Conservation (phyloP, 257 asterid species). For the Lithospermum erythrorhizon region DNA sequence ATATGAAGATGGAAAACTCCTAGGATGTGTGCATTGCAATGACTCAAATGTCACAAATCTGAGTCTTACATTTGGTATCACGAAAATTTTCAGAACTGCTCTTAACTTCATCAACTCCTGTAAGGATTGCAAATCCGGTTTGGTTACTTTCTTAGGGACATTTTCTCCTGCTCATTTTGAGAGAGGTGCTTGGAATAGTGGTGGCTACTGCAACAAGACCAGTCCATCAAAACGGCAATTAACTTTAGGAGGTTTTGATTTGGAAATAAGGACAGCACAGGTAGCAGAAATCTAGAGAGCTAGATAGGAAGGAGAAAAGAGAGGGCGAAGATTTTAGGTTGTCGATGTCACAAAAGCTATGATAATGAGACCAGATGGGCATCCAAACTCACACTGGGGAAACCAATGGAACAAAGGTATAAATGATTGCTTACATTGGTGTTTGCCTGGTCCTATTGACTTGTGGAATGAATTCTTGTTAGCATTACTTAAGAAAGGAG, state of each 20-base stretch:
- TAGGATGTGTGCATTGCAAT: constrained; percentile 39
- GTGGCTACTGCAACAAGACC: constrained; percentile 42
- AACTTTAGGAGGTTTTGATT: constrained; percentile 1
- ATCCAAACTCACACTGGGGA: not conserved
- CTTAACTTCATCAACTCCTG: constrained; percentile 24
- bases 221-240: not conserved
- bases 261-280: not conserved
- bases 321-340: constrained; percentile 2
- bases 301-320: constrained; percentile 2
- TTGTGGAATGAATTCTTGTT: constrained; percentile 1
- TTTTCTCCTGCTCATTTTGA: constrained; percentile 45
- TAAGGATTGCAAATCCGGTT: constrained; percentile 17
- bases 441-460: constrained; percentile 3
- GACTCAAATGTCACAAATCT: constrained; percentile 15
- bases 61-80: constrained; percentile 22
- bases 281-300: not conserved
- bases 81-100: constrained; percentile 26
- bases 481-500: not conserved
- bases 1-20: constrained; percentile 19
- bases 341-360: constrained; percentile 1
- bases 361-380: constrained; percentile 2
- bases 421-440: constrained; percentile 1
- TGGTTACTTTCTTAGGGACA: constrained; percentile 27
- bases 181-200: constrained; percentile 36
- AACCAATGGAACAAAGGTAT: not conserved